Evolutionary conservation across 768 basidiomycete genomes (phyloP), one percentile per base, ranked within the genome.

Genomic region (Podaxis sp.): DNA sequence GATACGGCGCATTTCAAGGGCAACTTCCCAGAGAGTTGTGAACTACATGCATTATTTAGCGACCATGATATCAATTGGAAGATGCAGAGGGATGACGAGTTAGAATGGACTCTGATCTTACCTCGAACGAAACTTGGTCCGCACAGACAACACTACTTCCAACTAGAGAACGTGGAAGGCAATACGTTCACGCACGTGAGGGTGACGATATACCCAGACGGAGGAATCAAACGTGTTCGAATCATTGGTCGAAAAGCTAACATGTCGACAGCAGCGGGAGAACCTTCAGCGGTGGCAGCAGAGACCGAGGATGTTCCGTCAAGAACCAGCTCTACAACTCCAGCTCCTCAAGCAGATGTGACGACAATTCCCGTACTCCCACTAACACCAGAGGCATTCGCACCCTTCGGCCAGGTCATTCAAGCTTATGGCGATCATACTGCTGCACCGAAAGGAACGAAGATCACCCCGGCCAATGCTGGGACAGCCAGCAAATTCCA

Each of bases 1-100:
- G 97, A 99, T 74, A 99, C 97, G 0, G 87, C 90, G 3, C 89
- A 96, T 78, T 99, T 97, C 78, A 93, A 92, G 72, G 97, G 96
- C 24, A 98, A 98, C 73, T 98, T 92, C 71, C 96, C 96, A 9
- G 89, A 93, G 69, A 89, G 87, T 64, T 92, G 89, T 71, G 92
- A 95, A 68, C 69, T 96, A 19, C 87, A 90, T 71, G 94, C 86
- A 13, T 75, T 73, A 71, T 84, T 66, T 66, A 72, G 68, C 48
- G 67, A 71, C 24, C 68, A 66, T 53, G 72, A 78, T 57, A 66
- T 79, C 53, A 78, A 81, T 66, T 78, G 78, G 73, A 68, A 72
- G 61, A 71, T 71, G 48, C 71, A 71, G 59, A 65, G 74, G 0
- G 70, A 71, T 39, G 73, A 77, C 38, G 78, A 82, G 53, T 75